Evolutionary conservation across 2,329 filamentous ascomycete species (phyloP).

Genomic region (Byssochlamys sp.): DNA sequence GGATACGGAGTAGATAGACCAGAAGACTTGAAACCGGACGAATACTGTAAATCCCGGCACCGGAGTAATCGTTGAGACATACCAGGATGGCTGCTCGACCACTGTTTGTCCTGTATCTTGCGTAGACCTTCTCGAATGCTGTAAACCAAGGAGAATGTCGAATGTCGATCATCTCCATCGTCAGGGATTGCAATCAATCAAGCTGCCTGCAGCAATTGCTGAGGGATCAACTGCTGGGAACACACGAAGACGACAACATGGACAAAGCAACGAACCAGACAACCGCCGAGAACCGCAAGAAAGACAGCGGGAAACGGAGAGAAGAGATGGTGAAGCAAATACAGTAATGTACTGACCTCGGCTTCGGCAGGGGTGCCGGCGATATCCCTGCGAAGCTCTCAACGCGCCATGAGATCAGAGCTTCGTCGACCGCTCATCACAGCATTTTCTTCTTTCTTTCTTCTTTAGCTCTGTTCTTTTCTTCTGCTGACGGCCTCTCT

Average conservation of each 20-base stretch:
- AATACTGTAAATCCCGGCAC: background rate
- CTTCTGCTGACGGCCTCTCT: background rate
- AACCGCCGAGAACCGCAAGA: background rate
- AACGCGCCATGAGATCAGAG: background rate
- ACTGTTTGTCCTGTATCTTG: background rate
- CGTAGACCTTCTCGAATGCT: background rate
- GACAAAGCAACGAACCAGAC: background rate
- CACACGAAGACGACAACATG: background rate
- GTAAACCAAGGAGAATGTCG: background rate
- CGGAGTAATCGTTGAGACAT: background rate
- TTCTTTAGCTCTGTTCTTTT: background rate
- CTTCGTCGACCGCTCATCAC: background rate
- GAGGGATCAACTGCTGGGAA: background rate
- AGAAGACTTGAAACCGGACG: background rate
- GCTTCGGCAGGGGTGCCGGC: background rate
- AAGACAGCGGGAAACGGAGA: background rate
- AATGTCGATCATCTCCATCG: background rate
- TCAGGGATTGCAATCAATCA: background rate
- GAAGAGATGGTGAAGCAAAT: background rate
- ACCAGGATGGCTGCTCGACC: background rate
- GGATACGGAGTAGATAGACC: no score
- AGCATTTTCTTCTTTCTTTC: background rate
- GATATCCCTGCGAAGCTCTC: background rate
- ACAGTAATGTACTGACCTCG: background rate
- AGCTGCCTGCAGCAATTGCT: no score